A percentile compares a stretch with the other conserved stretches of the same genome.
Conservation (phyloP, 1,284 basidiomycete species). For the Malassezia caprae region DNA sequence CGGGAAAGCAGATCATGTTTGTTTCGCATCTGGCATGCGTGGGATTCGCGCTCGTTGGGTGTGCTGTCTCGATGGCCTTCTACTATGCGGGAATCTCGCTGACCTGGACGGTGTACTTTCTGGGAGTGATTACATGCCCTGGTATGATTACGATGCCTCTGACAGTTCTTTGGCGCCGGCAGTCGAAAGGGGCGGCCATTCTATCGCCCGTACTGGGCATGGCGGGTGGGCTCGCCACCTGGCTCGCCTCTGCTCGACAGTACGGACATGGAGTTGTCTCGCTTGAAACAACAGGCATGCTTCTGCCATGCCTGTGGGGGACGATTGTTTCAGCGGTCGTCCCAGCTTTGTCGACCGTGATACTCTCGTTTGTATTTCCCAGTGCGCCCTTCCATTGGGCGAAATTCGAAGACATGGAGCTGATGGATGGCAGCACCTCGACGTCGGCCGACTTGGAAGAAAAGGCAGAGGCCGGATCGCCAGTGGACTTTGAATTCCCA, state of each 20-base stretch:
- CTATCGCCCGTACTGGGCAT: slow-evolving; percentile 35
- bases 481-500: not conserved
- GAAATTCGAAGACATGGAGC: slow-evolving; percentile 19
- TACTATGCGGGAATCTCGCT: slow-evolving; percentile 30
- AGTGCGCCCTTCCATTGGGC: slow-evolving; percentile 29
- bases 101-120: slow-evolving; percentile 41
- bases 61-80: slow-evolving; percentile 24
- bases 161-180: slow-evolving; percentile 34
- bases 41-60: slow-evolving; percentile 31
- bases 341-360: slow-evolving; percentile 21
- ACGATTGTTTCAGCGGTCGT: slow-evolving; percentile 28
- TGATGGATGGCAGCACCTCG: not conserved
- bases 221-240: slow-evolving; percentile 31
- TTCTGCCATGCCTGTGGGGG: slow-evolving; percentile 35
- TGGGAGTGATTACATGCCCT: slow-evolving; percentile 32
- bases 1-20: slow-evolving; percentile 25
- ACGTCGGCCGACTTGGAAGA: not conserved
- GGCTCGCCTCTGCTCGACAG: slow-evolving; percentile 33
- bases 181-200: slow-evolving; percentile 18
- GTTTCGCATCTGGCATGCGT: slow-evolving; percentile 23
- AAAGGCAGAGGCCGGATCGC: not conserved
- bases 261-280: slow-evolving; percentile 29
- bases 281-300: slow-evolving; percentile 18
- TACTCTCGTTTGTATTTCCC: slow-evolving; percentile 24
- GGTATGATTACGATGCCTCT: slow-evolving; percentile 31